Base-by-base conservation (phyloP, 2,329 filamentous ascomycete genomes). In the Metarhizium album region DNA sequence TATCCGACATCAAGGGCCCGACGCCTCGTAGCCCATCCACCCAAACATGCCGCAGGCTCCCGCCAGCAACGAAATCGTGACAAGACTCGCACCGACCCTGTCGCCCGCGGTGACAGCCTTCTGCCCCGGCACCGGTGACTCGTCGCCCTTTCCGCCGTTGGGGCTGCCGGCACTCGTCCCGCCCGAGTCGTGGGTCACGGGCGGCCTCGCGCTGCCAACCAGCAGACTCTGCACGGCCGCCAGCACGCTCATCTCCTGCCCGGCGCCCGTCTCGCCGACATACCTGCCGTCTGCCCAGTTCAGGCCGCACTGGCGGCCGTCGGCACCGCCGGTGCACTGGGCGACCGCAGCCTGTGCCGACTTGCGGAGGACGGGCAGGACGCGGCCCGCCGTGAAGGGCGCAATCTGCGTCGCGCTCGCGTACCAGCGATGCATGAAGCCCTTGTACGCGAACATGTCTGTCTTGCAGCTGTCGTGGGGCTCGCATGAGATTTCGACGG, bases 401-500 rank as follows among this genome's bases (percentile, higher is more conserved):
- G 78, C 77, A 31, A 83, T 57, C 52, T 78, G 68, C 3, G 73
- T 70, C 3, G 73, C 71, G 37, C 71, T 67, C 9, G 74, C 73
- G 57, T 82, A 71, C 74, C 76, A 80, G 23, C 75, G 72, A 29
- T 75, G 69, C 20, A 83, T 64, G 45, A 80, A 74, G 13, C 78
- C 80, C 59, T 83, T 83, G 71, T 82, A 84, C 7, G 76, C 74
- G 54, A 74, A 69, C 65, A 84, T 80, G 56, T 86, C 83, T 42
- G 73, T 74, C 56, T 78, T 78, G 67, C 83, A 86, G 4, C 38
- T 27, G 38, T 45, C 27, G 42, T 45, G 27, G 23, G 22, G 42
- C 57, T 89, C 84, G 67, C 87, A 90, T 14, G 80, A 72, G 2
- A 79, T 67, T 64, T 90, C 87, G 50, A 70, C 79, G 58, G 85